Evolutionary conservation across 202 grass and related monocot species (phyloP), one percentile per base, ranked within the genome.

Genomic region (Setaria italica): DNA sequence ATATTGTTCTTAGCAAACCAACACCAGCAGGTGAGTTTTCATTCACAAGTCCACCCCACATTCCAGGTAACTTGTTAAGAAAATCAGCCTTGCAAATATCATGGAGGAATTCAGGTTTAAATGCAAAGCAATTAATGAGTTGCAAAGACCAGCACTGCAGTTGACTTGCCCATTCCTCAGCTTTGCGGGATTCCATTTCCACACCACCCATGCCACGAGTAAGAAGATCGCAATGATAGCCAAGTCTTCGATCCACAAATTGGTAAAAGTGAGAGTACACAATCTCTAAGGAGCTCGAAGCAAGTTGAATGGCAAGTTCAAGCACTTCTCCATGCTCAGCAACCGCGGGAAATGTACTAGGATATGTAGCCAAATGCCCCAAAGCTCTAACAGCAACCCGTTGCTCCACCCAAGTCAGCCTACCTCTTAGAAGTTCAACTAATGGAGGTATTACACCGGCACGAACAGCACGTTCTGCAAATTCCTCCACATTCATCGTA

Each of bases 121-220:
- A 99, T 73, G 97, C 97, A 87, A 99, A 96, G 80, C 93, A 99
- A 78, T 99, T 99, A 70, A 96, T 94, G 50, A 99, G 93, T 73
- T 99, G 97, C 87, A 99, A 90, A 80, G 97, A 99, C 97, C 97
- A 99, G 87, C 97, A 99, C 66, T 99, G 97, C 65, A 99, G 76
- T 78, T 99, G 97, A 84, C 97, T 99, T 68, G 94, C 97, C 97
- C 97, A 99, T 85, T 99, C 97, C 88, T 99, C 97, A 70, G 97
- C 97, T 86, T 97, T 99, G 70, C 97, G 92, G 11, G 91, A 96
- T 68, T 99, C 97, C 97, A 99, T 99, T 84, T 99, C 97, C 41
- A 86, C 84, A 72, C 97, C 97, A 86, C 97, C 97, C 97, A 99
- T 96, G 70, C 94, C 97, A 72, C 97, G 97, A 67, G 97, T 99